Base-by-base conservation (phyloP, 306 rosid genomes). In the Lagenaria siceraria region DNA sequence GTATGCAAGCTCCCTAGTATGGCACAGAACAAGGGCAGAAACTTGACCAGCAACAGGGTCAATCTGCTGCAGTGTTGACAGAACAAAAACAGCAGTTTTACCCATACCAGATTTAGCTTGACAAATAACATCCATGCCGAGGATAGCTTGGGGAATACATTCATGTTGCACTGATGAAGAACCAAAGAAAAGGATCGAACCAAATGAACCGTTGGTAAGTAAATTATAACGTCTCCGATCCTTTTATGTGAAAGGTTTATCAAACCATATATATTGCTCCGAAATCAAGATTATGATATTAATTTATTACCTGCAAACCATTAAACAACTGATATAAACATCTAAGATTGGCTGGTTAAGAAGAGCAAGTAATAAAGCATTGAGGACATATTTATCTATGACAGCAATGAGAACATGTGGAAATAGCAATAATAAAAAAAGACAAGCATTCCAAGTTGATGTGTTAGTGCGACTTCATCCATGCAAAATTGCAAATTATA, bases 41-140 rank as follows among this genome's bases (percentile, higher is more conserved):
- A 96, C 99, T 87, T 96, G 99, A 38, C 99, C 99, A 0, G 97
- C 87, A 61, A 90, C 91, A 51, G 99, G 98, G 81, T 96, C 99
- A 79, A 96, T 96, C 87, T 96, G 99, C 90, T 96, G 99, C 83
- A 96, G 81, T 35, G 90, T 78, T 11, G 99, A 96, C 42, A 96
- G 92, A 84, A 96, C 99, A 86, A 96, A 96, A 12, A 96, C 99
- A 77, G 99, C 99, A 22, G 99, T 96, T 81, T 96, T 96, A 33
- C 99, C 99, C 99, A 96, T 96, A 58, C 99, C 99, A 75, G 99
- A 96, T 86, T 96, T 96, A 7, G 99, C 99, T 87, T 96, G 99
- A 59, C 99, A 96, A 80, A 96, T 85, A 17, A 96, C 99, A 87
- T 96, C 99, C 99, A 96, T 96, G 19, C 99, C 99, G 40, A 96